A percentile compares a stretch with the other conserved stretches of the same genome.
These are phyloP conservation scores for Populus deltoides DNA, from an alignment of 345 rosid genomes.

Conservation along the genomic window DNA sequence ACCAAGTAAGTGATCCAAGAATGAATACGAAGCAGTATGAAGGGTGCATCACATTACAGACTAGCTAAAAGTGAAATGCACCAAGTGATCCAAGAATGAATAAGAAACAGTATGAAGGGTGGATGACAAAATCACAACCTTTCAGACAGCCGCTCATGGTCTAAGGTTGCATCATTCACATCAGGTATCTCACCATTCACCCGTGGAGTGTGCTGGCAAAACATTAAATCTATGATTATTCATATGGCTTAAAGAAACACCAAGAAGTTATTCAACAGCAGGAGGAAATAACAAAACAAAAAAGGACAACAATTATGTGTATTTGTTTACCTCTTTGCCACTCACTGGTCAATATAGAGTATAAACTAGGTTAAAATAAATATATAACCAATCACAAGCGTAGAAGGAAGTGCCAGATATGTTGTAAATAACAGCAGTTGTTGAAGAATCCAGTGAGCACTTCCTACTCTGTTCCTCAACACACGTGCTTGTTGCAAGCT, in stretches of 20 bases:
- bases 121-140: conserved; percentile 47
- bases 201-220: conserved; percentile 85
- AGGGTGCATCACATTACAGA: neutral
- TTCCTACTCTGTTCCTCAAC: neutral
- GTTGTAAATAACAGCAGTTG: neutral
- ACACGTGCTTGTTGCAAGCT: neutral
- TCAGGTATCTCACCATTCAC: conserved; percentile 76
- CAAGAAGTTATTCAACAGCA: neutral
- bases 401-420: neutral
- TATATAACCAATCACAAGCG: neutral
- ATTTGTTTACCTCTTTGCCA: neutral
- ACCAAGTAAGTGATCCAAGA: neutral
- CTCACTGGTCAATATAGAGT: neutral
- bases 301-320: neutral
- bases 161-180: conserved; percentile 76
- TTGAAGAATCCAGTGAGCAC: neutral
- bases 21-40: too few species aligned
- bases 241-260: neutral
- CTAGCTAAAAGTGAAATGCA: neutral
- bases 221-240: conserved; percentile 20
- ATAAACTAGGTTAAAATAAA: neutral
- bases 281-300: neutral
- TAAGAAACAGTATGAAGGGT: conserved; percentile 3
- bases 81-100: neutral
- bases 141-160: conserved; percentile 84